Conservation (phyloP, 768 basidiomycete species). For the Trametes cingulata region DNA sequence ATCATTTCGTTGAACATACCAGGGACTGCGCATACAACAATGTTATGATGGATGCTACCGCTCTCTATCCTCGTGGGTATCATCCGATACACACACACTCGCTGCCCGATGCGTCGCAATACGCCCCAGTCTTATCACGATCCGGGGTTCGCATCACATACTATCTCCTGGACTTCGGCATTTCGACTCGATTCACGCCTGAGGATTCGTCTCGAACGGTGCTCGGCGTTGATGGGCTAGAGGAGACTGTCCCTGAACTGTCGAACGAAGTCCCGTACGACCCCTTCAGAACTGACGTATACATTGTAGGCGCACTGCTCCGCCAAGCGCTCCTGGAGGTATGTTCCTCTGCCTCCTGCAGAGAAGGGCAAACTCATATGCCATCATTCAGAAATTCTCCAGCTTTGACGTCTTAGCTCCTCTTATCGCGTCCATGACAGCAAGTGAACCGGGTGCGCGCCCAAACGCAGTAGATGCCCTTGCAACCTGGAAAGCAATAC, state of each 20-base stretch:
- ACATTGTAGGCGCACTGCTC: constrained; percentile 23
- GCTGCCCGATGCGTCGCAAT: not conserved
- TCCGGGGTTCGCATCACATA: constrained; percentile 21
- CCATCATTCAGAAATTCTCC: not conserved
- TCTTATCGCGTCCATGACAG: constrained; percentile 2
- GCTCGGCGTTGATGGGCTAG: constrained; percentile 20
- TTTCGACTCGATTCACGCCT: constrained; percentile 24
- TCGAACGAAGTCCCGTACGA: constrained; percentile 25
- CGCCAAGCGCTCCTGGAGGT: constrained; percentile 10
- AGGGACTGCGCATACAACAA: constrained; percentile 29
- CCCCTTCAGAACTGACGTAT: constrained; percentile 30
- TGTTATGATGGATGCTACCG: constrained; percentile 27
- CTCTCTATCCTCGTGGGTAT: constrained; percentile 25
- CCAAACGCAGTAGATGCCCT: constrained; percentile 11
- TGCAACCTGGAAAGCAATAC: not conserved
- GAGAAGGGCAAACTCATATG: not conserved
- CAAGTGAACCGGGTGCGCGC: not conserved
- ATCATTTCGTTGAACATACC: not conserved
- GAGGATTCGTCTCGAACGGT: constrained; percentile 3
- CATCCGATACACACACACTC: constrained; percentile 17
- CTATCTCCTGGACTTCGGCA: constrained; percentile 32
- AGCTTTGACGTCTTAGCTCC: constrained; percentile 12
- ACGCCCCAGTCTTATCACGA: not conserved
- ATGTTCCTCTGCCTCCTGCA: not conserved
- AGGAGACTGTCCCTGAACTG: constrained; percentile 27